Percentiles rank a stretch among this genome's conserved stretches.
These are phyloP conservation scores for Wickerhamiella alocasiicola DNA, from an alignment of 805 yeast species.

Conservation along the genomic window DNA sequence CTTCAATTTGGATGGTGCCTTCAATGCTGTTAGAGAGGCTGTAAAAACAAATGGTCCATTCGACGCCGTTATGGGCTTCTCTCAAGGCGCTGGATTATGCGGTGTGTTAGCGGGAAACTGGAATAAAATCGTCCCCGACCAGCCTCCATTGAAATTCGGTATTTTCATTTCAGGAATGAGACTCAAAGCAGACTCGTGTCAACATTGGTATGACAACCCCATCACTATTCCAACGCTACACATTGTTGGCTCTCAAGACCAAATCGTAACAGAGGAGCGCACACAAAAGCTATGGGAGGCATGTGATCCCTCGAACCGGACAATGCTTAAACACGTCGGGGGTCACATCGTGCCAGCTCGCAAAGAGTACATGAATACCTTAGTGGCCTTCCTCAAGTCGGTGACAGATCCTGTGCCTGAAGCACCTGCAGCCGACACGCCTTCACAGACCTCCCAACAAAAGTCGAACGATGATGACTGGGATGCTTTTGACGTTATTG, in stretches of 20 bases:
- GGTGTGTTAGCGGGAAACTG: conserved; percentile 55
- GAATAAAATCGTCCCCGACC: conserved; percentile 40
- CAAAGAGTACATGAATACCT: conserved; percentile 35
- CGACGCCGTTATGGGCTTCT: conserved; percentile 80
- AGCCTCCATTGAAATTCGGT: conserved; percentile 52
- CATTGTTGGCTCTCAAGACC: conserved; percentile 75
- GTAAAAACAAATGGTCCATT: conserved; percentile 64
- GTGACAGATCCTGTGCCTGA: not conserved
- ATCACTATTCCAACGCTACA: conserved; percentile 43
- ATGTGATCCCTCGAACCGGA: conserved; percentile 35
- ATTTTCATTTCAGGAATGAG: conserved; percentile 58
- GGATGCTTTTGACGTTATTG: conserved; percentile 8
- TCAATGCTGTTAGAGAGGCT: conserved; percentile 40
- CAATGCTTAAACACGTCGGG: conserved; percentile 70
- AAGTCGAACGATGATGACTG: conserved; percentile 1
- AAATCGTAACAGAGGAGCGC: conserved; percentile 67
- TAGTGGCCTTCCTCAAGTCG: conserved; percentile 23
- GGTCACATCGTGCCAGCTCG: conserved; percentile 95
- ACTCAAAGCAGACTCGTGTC: conserved; percentile 21
- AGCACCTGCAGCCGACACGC: not conserved
- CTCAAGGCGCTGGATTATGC: conserved; percentile 88
- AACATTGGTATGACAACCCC: conserved; percentile 24
- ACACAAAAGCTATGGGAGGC: conserved; percentile 46
- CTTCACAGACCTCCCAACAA: not conserved
- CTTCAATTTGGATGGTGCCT: conserved; percentile 31